Evolutionary conservation across 768 basidiomycete species (phyloP).

Genomic region (Dictyophora rubrovolvata): DNA sequence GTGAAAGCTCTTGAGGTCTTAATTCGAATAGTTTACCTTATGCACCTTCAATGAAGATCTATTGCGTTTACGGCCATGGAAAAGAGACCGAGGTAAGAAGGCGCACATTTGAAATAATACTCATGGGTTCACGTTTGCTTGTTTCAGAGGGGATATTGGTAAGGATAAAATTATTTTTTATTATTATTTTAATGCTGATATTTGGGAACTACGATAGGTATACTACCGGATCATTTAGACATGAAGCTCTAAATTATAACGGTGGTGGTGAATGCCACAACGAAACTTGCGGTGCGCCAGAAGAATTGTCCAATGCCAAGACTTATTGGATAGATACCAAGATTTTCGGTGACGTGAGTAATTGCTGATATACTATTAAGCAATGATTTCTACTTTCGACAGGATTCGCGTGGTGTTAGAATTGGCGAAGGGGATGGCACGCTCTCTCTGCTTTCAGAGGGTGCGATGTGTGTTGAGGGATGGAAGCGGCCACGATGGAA

Average conservation of each 20-base stretch:
- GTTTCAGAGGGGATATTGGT: slow-evolving; percentile 80
- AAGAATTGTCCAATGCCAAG: slow-evolving; percentile 46
- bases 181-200: neutral
- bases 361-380: neutral
- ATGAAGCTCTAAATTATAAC: neutral
- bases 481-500: slow-evolving; percentile 90
- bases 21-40: slow-evolving; percentile 54
- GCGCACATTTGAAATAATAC: neutral
- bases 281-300: slow-evolving; percentile 29
- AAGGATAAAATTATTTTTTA: slow-evolving; percentile 9
- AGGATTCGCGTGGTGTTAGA: slow-evolving; percentile 67
- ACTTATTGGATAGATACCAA: slow-evolving; percentile 76
- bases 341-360: neutral
- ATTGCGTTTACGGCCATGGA: slow-evolving; percentile 90
- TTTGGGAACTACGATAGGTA: slow-evolving; percentile 41
- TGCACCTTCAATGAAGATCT: slow-evolving; percentile 87
- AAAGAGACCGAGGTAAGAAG: slow-evolving; percentile 80
- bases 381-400: neutral
- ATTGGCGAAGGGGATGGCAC: slow-evolving; percentile 96
- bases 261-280: neutral
- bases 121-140: slow-evolving; percentile 5
- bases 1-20: neutral
- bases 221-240: slow-evolving; percentile 54
- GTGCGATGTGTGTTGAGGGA: slow-evolving; percentile 94
- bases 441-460: slow-evolving; percentile 72